Evolutionary conservation across 371 early-diverging fungal genomes (phyloP).

Genomic region (Mucor circinelloides): DNA sequence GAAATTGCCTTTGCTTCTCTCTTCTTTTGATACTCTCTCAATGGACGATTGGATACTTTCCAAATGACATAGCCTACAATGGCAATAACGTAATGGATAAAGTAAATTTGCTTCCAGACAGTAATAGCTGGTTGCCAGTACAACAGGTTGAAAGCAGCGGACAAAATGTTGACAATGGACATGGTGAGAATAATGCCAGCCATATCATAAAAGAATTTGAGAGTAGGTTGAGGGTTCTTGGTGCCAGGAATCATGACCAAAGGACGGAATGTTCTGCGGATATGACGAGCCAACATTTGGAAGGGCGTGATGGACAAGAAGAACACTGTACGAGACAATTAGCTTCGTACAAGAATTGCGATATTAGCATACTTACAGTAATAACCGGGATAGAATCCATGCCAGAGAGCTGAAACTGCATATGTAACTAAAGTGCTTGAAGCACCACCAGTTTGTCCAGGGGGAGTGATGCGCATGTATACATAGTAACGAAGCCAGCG

Average conservation of each 20-base stretch:
- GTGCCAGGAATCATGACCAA: conserved; percentile 49
- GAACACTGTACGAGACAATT: conserved; percentile 34
- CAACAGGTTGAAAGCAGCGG: conserved; percentile 69
- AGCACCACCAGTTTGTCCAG: conserved; percentile 54
- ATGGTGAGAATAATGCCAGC: conserved; percentile 66
- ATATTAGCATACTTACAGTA: conserved; percentile 55
- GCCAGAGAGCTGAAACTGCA: conserved; percentile 84
- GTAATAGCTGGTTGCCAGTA: conserved; percentile 49
- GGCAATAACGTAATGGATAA: conserved; percentile 38
- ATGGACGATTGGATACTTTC: background rate
- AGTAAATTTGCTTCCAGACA: conserved; percentile 62
- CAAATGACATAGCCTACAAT: background rate
- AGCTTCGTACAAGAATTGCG: background rate
- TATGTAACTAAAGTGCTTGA: conserved; percentile 69
- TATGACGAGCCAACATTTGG: conserved; percentile 40
- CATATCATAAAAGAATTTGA: conserved; percentile 62
- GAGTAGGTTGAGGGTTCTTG: conserved; percentile 20
- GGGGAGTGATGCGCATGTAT: conserved; percentile 67
- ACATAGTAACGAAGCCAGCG: conserved; percentile 79
- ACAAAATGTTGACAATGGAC: conserved; percentile 63
- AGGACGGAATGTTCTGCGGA: conserved; percentile 70
- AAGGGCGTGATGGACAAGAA: conserved; percentile 60
- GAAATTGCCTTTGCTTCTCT: conserved; percentile 1
- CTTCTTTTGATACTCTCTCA: background rate
- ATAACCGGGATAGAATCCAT: conserved; percentile 88